phyloP scores from a whole-genome alignment of 768 basidiomycete species.

The Amanita brunnescens region DNA sequence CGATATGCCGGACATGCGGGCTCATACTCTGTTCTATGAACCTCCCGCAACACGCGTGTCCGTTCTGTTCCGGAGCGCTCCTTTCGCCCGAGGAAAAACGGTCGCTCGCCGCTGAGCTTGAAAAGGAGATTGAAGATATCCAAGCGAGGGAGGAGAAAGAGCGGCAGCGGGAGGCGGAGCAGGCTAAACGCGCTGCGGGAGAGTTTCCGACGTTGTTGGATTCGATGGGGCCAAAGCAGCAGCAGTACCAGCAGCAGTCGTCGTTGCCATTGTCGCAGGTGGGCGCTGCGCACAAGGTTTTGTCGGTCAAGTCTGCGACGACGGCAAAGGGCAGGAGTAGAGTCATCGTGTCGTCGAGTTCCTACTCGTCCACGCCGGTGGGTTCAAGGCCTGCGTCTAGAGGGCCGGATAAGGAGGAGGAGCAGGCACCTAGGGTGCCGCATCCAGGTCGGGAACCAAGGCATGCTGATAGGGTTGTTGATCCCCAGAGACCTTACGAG shows the following conservation, averaged over 20 bases:
- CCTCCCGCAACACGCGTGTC: conserved; percentile 44
- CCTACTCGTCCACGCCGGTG: conserved; percentile 36
- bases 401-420: neutral
- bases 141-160: conserved; percentile 40
- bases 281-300: conserved; percentile 35
- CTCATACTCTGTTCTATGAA: conserved; percentile 56
- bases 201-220: conserved; percentile 50
- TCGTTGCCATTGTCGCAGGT: conserved; percentile 1
- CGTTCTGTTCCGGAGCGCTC: conserved; percentile 38
- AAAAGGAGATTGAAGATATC: conserved; percentile 33
- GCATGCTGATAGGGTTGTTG: conserved; percentile 21
- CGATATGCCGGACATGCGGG: conserved; percentile 50
- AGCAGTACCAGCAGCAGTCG: neutral
- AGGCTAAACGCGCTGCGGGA: conserved; percentile 42
- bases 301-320: conserved; percentile 37
- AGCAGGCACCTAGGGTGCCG: conserved; percentile 22
- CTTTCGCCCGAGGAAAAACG: conserved; percentile 23
- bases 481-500: conserved; percentile 32
- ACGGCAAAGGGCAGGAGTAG: conserved; percentile 20
- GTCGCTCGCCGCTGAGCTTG: conserved; percentile 34
- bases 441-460: conserved; percentile 28
- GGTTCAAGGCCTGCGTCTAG: conserved; percentile 28
- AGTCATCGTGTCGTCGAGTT: conserved; percentile 35
- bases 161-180: conserved; percentile 35
- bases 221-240: neutral